Percentiles rank a stretch among this genome's conserved stretches.
phyloP scores from a whole-genome alignment of 768 basidiomycete species.

The Hygrocybe punicea region DNA sequence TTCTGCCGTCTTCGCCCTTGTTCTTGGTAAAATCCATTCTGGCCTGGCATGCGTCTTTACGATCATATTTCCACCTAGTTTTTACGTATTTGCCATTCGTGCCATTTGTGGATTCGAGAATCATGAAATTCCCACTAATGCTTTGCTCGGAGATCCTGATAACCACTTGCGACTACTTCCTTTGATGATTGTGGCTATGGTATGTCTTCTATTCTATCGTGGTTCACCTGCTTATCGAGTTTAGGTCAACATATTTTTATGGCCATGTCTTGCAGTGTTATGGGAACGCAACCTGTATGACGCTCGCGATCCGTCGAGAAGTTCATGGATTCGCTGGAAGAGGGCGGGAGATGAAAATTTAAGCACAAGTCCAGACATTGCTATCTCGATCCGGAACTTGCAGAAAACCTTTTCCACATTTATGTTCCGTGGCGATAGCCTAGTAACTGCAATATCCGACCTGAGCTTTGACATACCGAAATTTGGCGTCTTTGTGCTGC shows the following conservation, averaged over 20 bases:
- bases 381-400: conserved; percentile 61
- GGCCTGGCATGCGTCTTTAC: conserved; percentile 59
- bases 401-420: conserved; percentile 56
- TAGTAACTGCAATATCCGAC: conserved; percentile 61
- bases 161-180: conserved; percentile 51
- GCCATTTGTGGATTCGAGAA: conserved; percentile 68
- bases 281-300: conserved; percentile 64
- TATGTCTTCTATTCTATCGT: conserved; percentile 32
- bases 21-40: conserved; percentile 41
- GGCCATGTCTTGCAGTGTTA: conserved; percentile 62
- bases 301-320: conserved; percentile 37
- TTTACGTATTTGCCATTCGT: conserved; percentile 68
- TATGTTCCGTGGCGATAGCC: conserved; percentile 43
- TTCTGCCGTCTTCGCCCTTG: conserved; percentile 63
- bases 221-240: neutral
- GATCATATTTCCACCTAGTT: conserved; percentile 70
- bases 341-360: conserved; percentile 14
- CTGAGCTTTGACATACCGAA: conserved; percentile 69
- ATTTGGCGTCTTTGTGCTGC: conserved; percentile 69
- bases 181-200: conserved; percentile 61
- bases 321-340: conserved; percentile 38
- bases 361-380: conserved; percentile 36
- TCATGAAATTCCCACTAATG: conserved; percentile 50
- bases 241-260: conserved; percentile 69
- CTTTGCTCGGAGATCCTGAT: conserved; percentile 60